Evolutionary conservation across 208 protist genomes (phyloP).

Genomic region (Leishmania arabica): DNA sequence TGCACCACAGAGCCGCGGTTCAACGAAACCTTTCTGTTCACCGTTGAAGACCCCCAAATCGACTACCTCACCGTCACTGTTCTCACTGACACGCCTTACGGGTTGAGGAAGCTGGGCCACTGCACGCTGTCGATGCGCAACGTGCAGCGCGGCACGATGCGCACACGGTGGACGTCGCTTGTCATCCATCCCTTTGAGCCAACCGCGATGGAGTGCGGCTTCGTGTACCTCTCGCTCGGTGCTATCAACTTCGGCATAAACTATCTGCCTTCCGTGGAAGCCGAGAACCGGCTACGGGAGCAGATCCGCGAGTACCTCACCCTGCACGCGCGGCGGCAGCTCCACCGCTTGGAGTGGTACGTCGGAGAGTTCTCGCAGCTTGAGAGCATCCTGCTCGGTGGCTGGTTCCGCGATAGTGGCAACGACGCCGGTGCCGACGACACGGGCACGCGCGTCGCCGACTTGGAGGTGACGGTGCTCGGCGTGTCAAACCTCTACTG

Average conservation of each 20-base stretch:
- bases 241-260: constrained; percentile 78
- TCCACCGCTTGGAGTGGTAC: constrained; percentile 85
- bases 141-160: constrained; percentile 56
- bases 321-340: constrained; percentile 38
- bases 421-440: constrained; percentile 7
- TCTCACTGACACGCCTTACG: constrained; percentile 82
- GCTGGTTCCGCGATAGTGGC: constrained; percentile 28
- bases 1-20: constrained; percentile 61
- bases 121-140: constrained; percentile 82
- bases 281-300: constrained; percentile 76
- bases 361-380: constrained; percentile 63
- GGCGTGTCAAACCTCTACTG: constrained; percentile 50
- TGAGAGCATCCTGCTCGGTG: constrained; percentile 46
- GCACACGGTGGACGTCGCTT: constrained; percentile 67
- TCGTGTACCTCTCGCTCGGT: constrained; percentile 62
- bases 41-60: constrained; percentile 46
- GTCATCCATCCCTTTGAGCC: constrained; percentile 50
- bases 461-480: constrained; percentile 48
- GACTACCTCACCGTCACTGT: constrained; percentile 73
- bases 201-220: constrained; percentile 51
- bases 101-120: constrained; percentile 70
- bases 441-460: constrained; percentile 17
- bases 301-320: constrained; percentile 57
- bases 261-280: constrained; percentile 64
- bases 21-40: constrained; percentile 72